These are phyloP conservation scores for Cephaloascus fragrans DNA, from an alignment of 805 yeast genomes.

Conservation along the genomic window DNA sequence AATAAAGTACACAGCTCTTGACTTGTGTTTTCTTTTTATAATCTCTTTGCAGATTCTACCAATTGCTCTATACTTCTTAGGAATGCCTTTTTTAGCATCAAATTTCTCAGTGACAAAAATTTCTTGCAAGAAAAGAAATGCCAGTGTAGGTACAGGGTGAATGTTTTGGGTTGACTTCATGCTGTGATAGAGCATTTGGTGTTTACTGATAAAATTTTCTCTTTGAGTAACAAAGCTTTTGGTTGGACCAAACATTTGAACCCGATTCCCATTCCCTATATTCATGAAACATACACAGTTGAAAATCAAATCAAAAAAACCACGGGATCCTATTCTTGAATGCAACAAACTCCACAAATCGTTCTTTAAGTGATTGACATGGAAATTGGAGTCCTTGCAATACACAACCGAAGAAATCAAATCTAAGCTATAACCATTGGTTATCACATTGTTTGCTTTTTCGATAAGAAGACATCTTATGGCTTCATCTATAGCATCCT, in stretches of 20 bases:
- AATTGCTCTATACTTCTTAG: slow-evolving; percentile 12
- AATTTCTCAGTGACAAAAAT: neutral
- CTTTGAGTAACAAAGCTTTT: neutral
- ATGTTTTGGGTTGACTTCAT: slow-evolving; percentile 1
- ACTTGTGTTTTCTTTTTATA: neutral
- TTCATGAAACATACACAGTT: slow-evolving; percentile 19
- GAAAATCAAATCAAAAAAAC: slow-evolving; percentile 29
- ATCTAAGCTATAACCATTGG: slow-evolving; percentile 32
- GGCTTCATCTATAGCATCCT: slow-evolving; percentile 31
- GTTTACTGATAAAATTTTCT: slow-evolving; percentile 6
- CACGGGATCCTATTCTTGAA: slow-evolving; percentile 22
- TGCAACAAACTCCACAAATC: slow-evolving; percentile 34
- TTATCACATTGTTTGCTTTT: slow-evolving; percentile 24
- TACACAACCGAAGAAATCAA: slow-evolving; percentile 16
- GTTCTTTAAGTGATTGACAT: slow-evolving; percentile 28
- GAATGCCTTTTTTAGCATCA: slow-evolving; percentile 6
- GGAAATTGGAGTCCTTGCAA: slow-evolving; percentile 24
- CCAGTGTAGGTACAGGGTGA: neutral
- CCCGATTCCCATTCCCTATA: slow-evolving; percentile 4
- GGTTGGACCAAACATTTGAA: slow-evolving; percentile 17
- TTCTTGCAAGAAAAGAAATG: neutral
- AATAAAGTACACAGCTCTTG: neutral
- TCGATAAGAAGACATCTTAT: slow-evolving; percentile 17
- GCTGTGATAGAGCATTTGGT: slow-evolving; percentile 14
- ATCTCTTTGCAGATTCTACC: slow-evolving; percentile 7